Base-by-base conservation (phyloP, 2,329 filamentous ascomycete genomes). In the Paracoccidioides lutzii region DNA sequence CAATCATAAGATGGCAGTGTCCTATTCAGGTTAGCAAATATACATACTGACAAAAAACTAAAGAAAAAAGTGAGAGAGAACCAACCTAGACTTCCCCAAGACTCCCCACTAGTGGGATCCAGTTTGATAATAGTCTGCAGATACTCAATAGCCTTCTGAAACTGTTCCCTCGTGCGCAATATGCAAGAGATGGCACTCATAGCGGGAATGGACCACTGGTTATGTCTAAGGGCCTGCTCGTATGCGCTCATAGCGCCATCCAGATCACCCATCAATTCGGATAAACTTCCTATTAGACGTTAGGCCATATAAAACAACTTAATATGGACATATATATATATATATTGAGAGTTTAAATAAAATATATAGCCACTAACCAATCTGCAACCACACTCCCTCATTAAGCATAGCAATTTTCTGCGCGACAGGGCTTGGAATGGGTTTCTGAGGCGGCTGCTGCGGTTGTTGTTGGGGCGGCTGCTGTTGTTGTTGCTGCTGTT, bases 1-100 rank as follows among this genome's bases (percentile, higher is more conserved):
- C 93, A 81, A 95, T 95, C 93, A 98, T 98, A 32, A 98, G 78
- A 69, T 91, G 95, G 74, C 93, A 97, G 70, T 97, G 93, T n/a
- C 93, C 89, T 91, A 63, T 12, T 30, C 61, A 64, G 44, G 63
- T 61, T 52, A 60, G 40, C 37, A 53, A 46, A 30, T 28, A 43
- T 30, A 42, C n/a, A 53, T 22, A n/a, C 12, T 5, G 1, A 45
- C 49, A 12, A 14, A n/a, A n/a, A 42, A n/a, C 14, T 42, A 3
- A 9, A 14, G 12, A 5, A 9, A 12, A 53, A 55, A 51, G 40
- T 10, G 14, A 35, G 4, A 40, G 14, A 49, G 15, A 9, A 69
- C 81, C 61, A 78, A 93, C 88, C 91, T 35, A 97, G 78, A 68
- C 90, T 95, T 50, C 91, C 91, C 93, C 91, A 97, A 46, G 93